Evolutionary conservation across 371 early-diverging fungal genomes (phyloP).

Genomic region (Haplosporangium sp.): DNA sequence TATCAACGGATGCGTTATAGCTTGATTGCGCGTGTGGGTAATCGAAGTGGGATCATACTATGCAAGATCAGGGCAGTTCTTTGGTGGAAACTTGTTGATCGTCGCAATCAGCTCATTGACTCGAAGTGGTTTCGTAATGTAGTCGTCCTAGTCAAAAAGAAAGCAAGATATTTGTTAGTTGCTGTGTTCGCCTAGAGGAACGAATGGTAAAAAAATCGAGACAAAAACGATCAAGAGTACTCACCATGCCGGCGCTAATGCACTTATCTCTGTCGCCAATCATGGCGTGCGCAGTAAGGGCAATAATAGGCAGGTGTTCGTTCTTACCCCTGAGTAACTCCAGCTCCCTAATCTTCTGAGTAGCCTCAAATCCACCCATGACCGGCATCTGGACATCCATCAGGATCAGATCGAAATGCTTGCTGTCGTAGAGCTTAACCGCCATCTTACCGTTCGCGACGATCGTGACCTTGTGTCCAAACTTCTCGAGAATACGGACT

Average conservation of each 20-base stretch:
- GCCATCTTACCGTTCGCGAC: constrained; percentile 82
- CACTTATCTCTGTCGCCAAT: constrained; percentile 84
- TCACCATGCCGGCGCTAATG: constrained; percentile 77
- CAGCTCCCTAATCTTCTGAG: constrained; percentile 74
- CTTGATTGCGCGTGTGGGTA: constrained; percentile 21
- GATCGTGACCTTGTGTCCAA: constrained; percentile 76
- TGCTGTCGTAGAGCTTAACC: constrained; percentile 71
- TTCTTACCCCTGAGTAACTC: constrained; percentile 60
- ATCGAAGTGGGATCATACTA: constrained; percentile 40
- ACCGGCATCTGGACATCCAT: constrained; percentile 87
- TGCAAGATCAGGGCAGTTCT: constrained; percentile 49
- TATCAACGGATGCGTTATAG: constrained; percentile 26
- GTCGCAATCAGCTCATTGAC: constrained; percentile 70
- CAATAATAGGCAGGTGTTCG: constrained; percentile 77
- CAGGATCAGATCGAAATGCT: constrained; percentile 74
- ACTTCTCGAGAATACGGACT: constrained; percentile 78
- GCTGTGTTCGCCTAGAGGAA: not conserved
- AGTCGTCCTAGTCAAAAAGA: constrained; percentile 64
- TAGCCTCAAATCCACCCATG: constrained; percentile 86
- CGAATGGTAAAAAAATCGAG: not conserved
- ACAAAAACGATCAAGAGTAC: not conserved
- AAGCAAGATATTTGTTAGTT: not conserved
- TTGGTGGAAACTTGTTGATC: constrained; percentile 67
- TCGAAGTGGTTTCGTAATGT: constrained; percentile 77
- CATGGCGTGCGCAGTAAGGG: constrained; percentile 87